Evolutionary conservation across 306 rosid genomes (phyloP).

Genomic region (Erythrophleum fordii): DNA sequence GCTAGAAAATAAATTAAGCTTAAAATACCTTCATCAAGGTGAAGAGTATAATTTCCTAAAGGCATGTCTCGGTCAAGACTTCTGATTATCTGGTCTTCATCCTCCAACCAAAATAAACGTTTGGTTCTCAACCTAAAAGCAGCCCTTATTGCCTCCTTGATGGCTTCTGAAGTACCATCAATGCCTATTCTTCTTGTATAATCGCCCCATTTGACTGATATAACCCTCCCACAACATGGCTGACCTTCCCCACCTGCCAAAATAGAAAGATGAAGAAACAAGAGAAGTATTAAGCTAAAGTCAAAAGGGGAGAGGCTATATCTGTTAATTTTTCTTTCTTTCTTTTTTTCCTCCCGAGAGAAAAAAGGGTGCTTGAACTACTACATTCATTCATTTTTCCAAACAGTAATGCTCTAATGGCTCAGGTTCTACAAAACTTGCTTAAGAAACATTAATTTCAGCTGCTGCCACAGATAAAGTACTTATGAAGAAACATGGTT

Average conservation of each 20-base stretch:
- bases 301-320: not conserved
- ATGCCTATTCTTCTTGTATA: conserved; percentile 89
- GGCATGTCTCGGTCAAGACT: conserved; percentile 97
- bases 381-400: not conserved
- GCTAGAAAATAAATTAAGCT: conserved; percentile 20
- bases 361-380: not conserved
- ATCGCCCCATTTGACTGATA: conserved; percentile 91
- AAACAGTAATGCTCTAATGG: not conserved
- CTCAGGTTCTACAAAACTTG: conserved; percentile 14
- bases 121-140: conserved; percentile 91
- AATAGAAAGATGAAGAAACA: conserved; percentile 19
- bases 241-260: conserved; percentile 80
- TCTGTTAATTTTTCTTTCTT: not conserved
- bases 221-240: conserved; percentile 84
- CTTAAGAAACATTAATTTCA: not conserved
- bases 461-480: not conserved
- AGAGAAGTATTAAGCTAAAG: conserved; percentile 31
- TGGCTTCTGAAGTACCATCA: conserved; percentile 89
- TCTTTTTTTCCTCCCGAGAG: not conserved
- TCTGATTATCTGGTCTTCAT: conserved; percentile 86
- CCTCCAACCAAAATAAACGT: conserved; percentile 97
- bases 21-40: conserved; percentile 86
- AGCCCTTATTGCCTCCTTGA: conserved; percentile 89
- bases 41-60: conserved; percentile 88
- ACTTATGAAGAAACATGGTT: conserved; percentile 12